A percentile compares a stretch with the other conserved stretches of the same genome.
These are phyloP conservation scores for Pisolithus marmoratus DNA, from an alignment of 768 basidiomycete species.

Conservation along the genomic window DNA sequence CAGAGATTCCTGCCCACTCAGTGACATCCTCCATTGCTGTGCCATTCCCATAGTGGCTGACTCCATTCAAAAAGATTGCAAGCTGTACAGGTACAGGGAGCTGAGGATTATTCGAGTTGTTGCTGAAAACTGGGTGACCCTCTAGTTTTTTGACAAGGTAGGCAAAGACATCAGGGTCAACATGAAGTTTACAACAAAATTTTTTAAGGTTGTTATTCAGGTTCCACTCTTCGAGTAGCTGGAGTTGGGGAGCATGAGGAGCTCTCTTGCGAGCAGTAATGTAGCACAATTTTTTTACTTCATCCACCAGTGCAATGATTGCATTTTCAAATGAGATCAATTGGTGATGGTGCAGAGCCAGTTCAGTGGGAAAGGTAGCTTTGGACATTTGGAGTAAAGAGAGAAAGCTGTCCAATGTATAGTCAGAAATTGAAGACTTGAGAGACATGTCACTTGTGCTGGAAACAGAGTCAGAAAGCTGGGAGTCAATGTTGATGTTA, in stretches of 20 bases:
- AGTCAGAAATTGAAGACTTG: not conserved
- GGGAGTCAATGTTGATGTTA: no score
- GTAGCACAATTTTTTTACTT: not conserved
- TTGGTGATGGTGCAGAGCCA: not conserved
- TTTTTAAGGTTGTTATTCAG: conserved; percentile 7
- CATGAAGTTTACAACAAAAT: conserved; percentile 24
- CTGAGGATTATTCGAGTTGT: conserved; percentile 16
- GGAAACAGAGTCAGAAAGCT: no score
- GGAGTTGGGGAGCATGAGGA: conserved; percentile 3
- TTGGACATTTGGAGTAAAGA: not conserved
- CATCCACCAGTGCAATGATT: not conserved
- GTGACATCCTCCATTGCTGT: conserved; percentile 14
- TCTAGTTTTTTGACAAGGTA: conserved; percentile 12
- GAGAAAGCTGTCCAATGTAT: not conserved
- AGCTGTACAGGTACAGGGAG: conserved; percentile 25
- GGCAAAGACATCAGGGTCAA: conserved; percentile 21
- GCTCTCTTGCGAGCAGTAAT: not conserved
- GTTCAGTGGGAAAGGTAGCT: not conserved
- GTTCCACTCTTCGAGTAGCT: conserved; percentile 8
- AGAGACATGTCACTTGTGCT: not conserved
- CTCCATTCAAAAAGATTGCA: conserved; percentile 27
- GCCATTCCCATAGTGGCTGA: conserved; percentile 9
- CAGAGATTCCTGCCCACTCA: conserved; percentile 12
- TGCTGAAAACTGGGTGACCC: conserved; percentile 23
- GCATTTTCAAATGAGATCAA: not conserved